phyloP scores from a whole-genome alignment of 2,329 filamentous ascomycete species.

The Nemania bipapillata region DNA sequence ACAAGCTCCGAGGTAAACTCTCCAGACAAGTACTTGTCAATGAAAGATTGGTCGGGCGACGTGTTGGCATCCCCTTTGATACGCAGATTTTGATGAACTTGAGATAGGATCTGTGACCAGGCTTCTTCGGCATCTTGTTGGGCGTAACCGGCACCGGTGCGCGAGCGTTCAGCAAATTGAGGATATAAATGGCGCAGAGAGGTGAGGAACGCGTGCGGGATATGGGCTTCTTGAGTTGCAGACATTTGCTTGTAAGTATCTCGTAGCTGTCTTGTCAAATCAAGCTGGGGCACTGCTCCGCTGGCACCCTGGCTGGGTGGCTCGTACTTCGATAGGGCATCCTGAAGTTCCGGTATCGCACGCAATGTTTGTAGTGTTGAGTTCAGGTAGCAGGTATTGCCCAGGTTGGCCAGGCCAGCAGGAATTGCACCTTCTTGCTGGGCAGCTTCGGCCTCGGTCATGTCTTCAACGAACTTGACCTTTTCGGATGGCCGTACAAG shows the following conservation, averaged over 20 bases:
- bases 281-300: constrained; percentile 64
- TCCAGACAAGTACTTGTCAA: constrained; percentile 91
- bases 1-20: constrained; percentile 80
- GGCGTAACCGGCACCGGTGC: constrained; percentile 84
- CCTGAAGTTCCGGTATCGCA: constrained; percentile 88
- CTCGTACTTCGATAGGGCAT: constrained; percentile 73
- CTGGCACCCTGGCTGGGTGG: constrained; percentile 43
- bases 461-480: constrained; percentile 93
- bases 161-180: constrained; percentile 90
- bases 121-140: constrained; percentile 99
- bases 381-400: constrained; percentile 99
- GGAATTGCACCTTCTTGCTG: constrained; percentile 85
- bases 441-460: constrained; percentile 93
- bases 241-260: constrained; percentile 90
- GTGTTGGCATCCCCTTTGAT: constrained; percentile 62
- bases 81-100: constrained; percentile 81
- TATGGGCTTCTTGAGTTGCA: constrained; percentile 86
- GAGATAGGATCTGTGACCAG: constrained; percentile 92
- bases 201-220: constrained; percentile 83
- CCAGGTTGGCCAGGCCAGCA: constrained; percentile 87
- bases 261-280: constrained; percentile 80
- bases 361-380: constrained; percentile 93
- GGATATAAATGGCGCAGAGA: constrained; percentile 83
- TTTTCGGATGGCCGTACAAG: constrained; percentile 80
- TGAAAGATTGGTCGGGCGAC: constrained; percentile 71